These are phyloP conservation scores for Cerioporus squamosus DNA, from an alignment of 1,284 basidiomycete species.

Conservation along the genomic window DNA sequence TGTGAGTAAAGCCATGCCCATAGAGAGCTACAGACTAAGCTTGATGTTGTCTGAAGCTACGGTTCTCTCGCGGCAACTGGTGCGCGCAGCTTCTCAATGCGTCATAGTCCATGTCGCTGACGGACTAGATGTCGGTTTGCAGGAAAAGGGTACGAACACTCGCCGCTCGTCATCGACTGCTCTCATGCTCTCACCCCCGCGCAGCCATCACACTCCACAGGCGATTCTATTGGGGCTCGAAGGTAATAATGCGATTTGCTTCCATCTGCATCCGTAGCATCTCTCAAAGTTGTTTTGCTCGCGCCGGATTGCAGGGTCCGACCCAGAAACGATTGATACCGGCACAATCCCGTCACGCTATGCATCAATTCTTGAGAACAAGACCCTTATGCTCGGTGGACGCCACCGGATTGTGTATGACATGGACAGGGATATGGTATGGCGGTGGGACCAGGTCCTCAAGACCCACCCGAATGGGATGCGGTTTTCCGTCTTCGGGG, in stretches of 20 bases:
- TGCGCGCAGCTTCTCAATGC: constrained; percentile 34
- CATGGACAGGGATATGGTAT: constrained; percentile 89
- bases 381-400: constrained; percentile 74
- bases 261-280: neutral
- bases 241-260: constrained; percentile 46
- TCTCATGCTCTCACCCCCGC: constrained; percentile 7
- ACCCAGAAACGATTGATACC: constrained; percentile 87
- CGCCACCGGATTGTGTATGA: constrained; percentile 80
- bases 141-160: constrained; percentile 75
- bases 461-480: constrained; percentile 90
- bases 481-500: constrained; percentile 86
- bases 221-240: constrained; percentile 91
- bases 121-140: constrained; percentile 30
- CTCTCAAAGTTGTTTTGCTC: too few relatives aligned
- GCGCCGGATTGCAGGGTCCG: constrained; percentile 52
- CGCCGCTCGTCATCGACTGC: neutral
- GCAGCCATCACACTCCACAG: constrained; percentile 92
- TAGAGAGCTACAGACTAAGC: neutral
- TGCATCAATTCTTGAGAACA: constrained; percentile 66
- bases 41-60: constrained; percentile 48
- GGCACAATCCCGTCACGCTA: constrained; percentile 80
- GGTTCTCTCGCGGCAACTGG: constrained; percentile 82
- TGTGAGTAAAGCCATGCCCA: constrained; percentile 53
- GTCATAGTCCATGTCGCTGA: constrained; percentile 1
- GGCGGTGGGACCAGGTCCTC: constrained; percentile 85